These are phyloP conservation scores for Stenocarpella maydis DNA, from an alignment of 2,329 filamentous ascomycete species.

Conservation along the genomic window DNA sequence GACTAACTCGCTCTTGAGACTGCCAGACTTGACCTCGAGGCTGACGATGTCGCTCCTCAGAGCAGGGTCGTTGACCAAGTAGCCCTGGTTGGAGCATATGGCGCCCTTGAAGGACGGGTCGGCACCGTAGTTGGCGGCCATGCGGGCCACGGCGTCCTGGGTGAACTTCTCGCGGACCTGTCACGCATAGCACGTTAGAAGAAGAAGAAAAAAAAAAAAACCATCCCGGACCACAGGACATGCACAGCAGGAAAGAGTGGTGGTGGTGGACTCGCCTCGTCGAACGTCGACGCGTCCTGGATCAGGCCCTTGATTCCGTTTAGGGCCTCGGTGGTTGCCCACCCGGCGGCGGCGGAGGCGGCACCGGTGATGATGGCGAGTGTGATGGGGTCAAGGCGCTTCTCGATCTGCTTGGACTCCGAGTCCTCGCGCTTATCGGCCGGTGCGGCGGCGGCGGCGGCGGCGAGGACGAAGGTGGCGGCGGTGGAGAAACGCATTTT, in stretches of 20 bases:
- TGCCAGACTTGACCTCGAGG: constrained; percentile 15
- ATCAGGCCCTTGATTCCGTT: constrained; percentile 5
- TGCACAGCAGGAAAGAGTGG: not conserved
- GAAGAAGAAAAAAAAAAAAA: too few relatives aligned
- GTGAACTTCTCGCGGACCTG: constrained; percentile 13
- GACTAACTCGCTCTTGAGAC: constrained; percentile 1
- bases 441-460: not conserved
- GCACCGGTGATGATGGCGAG: not conserved
- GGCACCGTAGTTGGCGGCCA: constrained; percentile 9
- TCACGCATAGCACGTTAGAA: not conserved
- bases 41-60: constrained; percentile 14
- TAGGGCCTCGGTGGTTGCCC: constrained; percentile 1
- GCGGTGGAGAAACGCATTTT: constrained; percentile 7
- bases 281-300: not conserved
- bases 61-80: constrained; percentile 9
- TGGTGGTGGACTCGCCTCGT: not conserved
- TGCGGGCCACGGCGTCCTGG: constrained; percentile 7
- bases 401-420: not conserved
- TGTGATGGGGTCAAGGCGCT: constrained; percentile 5
- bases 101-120: constrained; percentile 15
- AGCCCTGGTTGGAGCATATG: constrained; percentile 1
- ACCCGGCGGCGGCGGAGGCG: not conserved
- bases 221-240: not conserved
- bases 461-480: not conserved
- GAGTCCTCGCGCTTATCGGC: not conserved